Evolutionary conservation across 1,284 basidiomycete species (phyloP).

Genomic region (Earliella scabrosa): DNA sequence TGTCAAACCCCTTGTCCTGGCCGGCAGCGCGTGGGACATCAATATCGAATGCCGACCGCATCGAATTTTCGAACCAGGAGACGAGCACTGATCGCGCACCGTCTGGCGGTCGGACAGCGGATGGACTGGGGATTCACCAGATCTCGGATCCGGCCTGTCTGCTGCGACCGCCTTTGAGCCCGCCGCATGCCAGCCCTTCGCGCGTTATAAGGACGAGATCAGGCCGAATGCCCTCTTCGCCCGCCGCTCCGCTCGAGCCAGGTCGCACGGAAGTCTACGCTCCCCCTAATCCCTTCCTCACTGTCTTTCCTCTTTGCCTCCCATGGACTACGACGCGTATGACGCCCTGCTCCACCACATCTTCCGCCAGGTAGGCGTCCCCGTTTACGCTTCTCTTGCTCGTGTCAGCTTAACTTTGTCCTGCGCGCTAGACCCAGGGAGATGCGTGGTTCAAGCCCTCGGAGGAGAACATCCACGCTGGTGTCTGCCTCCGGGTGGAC

Average conservation of each 20-base stretch:
- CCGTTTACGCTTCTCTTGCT: background rate
- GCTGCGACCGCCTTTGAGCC: too few relatives aligned
- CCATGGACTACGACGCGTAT: constrained; percentile 76
- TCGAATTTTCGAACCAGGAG: background rate
- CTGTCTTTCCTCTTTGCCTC: constrained; percentile 23
- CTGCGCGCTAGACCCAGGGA: constrained; percentile 57
- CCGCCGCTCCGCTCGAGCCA: constrained; percentile 9
- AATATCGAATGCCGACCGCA: too few relatives aligned
- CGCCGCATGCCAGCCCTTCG: background rate
- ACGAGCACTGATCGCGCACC: constrained; percentile 1
- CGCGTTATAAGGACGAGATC: constrained; percentile 10
- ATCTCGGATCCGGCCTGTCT: constrained; percentile 9
- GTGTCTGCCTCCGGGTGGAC: constrained; percentile 71
- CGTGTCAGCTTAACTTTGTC: background rate
- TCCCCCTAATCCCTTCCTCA: constrained; percentile 12
- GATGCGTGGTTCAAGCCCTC: constrained; percentile 80
- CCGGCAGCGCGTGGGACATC: too few relatives aligned
- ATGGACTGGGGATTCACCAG: background rate
- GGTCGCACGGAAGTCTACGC: constrained; percentile 7
- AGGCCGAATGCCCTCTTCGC: constrained; percentile 4
- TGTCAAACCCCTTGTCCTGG: too few relatives aligned
- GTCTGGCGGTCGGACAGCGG: background rate
- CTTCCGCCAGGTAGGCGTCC: constrained; percentile 47
- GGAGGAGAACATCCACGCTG: constrained; percentile 70
- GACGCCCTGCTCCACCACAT: constrained; percentile 74